These are phyloP conservation scores for Mycena pura DNA, from an alignment of 768 basidiomycete genomes.

Conservation along the genomic window DNA sequence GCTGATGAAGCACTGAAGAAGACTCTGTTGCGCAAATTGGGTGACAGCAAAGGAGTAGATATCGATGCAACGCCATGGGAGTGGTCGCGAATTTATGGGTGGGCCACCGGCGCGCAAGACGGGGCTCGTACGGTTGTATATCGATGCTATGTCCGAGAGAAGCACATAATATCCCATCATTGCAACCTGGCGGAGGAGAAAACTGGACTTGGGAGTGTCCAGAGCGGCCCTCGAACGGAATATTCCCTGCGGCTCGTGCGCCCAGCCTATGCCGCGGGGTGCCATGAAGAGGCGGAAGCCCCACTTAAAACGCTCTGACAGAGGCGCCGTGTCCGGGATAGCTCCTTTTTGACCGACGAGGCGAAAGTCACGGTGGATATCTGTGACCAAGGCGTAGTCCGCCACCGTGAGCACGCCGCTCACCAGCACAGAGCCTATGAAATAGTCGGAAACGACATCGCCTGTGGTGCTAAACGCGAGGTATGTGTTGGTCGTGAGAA, in stretches of 20 bases:
- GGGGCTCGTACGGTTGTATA: conserved; percentile 2
- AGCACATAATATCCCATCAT: background rate
- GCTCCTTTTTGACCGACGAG: background rate
- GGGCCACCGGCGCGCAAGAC: background rate
- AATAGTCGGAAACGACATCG: background rate
- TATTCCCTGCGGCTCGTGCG: background rate
- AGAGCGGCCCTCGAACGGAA: background rate
- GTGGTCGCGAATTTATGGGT: background rate
- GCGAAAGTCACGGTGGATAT: background rate
- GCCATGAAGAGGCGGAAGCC: conserved; percentile 3
- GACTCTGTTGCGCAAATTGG: background rate
- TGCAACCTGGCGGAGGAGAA: background rate
- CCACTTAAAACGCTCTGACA: background rate
- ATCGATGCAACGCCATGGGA: background rate
- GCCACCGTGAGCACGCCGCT: background rate
- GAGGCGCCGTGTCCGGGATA: background rate
- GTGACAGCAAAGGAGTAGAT: background rate
- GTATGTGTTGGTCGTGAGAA: background rate
- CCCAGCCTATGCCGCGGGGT: conserved; percentile 4
- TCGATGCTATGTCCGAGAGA: background rate
- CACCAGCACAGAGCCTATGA: background rate
- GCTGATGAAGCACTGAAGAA: background rate
- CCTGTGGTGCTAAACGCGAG: conserved; percentile 1
- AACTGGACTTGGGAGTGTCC: background rate
- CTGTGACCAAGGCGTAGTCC: background rate